phyloP scores from a whole-genome alignment of 768 basidiomycete genomes.

The Leccinum variicolor region DNA sequence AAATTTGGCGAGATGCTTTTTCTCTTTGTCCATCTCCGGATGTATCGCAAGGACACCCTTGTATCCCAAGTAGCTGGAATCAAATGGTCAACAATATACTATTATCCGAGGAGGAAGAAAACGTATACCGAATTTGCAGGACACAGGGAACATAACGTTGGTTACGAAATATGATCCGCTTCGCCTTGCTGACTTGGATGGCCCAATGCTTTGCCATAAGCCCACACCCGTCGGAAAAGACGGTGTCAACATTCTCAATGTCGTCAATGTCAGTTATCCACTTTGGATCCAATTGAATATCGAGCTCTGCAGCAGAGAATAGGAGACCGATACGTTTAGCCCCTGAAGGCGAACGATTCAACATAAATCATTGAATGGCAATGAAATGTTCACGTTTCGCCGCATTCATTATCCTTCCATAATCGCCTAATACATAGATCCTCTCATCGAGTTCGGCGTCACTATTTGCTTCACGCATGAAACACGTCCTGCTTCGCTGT shows the following conservation, averaged over 20 bases:
- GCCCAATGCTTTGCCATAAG: conserved; percentile 55
- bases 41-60: conserved; percentile 71
- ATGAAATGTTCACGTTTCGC: conserved; percentile 48
- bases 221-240: conserved; percentile 70
- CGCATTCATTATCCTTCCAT: conserved; percentile 56
- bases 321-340: conserved; percentile 68
- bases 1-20: conserved; percentile 50
- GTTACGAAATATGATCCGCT: conserved; percentile 53
- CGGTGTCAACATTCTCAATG: conserved; percentile 51
- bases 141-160: conserved; percentile 58
- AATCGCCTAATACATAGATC: conserved; percentile 58
- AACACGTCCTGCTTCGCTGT: conserved; percentile 62
- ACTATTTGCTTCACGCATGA: conserved; percentile 49
- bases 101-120: background rate
- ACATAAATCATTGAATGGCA: background rate
- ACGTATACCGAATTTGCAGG: conserved; percentile 55
- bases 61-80: conserved; percentile 58
- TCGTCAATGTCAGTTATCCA: conserved; percentile 55
- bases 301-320: conserved; percentile 62
- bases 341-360: conserved; percentile 36
- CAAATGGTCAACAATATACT: background rate
- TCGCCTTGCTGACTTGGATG: conserved; percentile 48
- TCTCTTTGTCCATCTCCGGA: conserved; percentile 50
- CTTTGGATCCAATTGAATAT: conserved; percentile 50
- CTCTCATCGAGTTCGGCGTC: conserved; percentile 57